Conservation (phyloP, 768 basidiomycete species). For the Amanita thiersii region DNA sequence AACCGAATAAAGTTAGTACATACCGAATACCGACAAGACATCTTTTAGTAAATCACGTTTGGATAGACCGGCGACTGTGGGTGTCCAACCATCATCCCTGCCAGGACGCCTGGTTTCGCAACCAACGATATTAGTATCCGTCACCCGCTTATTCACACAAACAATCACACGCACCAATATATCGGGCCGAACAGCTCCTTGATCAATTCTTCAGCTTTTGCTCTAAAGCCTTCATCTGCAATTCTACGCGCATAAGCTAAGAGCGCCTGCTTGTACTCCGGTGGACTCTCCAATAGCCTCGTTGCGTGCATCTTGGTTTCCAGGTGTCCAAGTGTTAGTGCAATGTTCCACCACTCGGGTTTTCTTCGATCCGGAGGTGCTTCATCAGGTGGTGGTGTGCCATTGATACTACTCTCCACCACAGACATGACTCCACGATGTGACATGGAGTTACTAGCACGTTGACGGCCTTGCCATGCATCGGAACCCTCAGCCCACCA, state of each 20-base stretch:
- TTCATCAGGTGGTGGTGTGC: constrained; percentile 22
- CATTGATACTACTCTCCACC: constrained; percentile 39
- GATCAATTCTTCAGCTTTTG: constrained; percentile 86
- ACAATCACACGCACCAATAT: constrained; percentile 59
- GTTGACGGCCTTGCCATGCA: constrained; percentile 69
- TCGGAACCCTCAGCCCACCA: constrained; percentile 87
- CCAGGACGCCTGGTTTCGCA: constrained; percentile 52
- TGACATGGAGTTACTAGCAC: constrained; percentile 24
- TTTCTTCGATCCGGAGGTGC: constrained; percentile 34
- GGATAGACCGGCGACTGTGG: constrained; percentile 58
- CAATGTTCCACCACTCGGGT: constrained; percentile 76
- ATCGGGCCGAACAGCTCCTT: constrained; percentile 87
- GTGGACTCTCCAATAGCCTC: constrained; percentile 66
- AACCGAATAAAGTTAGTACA: constrained; percentile 17
- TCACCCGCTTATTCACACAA: constrained; percentile 3
- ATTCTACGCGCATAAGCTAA: constrained; percentile 75
- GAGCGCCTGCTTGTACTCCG: constrained; percentile 76
- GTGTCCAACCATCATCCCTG: constrained; percentile 56
- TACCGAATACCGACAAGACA: constrained; percentile 73
- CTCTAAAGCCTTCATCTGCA: constrained; percentile 83
- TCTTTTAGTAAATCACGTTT: constrained; percentile 84
- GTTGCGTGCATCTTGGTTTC: constrained; percentile 78
- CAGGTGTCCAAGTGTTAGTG: constrained; percentile 81
- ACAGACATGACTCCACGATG: constrained; percentile 47
- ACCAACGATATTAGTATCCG: neutral